These are phyloP conservation scores for Rhizopogon vinicolor DNA, from an alignment of 768 basidiomycete species.

Conservation along the genomic window DNA sequence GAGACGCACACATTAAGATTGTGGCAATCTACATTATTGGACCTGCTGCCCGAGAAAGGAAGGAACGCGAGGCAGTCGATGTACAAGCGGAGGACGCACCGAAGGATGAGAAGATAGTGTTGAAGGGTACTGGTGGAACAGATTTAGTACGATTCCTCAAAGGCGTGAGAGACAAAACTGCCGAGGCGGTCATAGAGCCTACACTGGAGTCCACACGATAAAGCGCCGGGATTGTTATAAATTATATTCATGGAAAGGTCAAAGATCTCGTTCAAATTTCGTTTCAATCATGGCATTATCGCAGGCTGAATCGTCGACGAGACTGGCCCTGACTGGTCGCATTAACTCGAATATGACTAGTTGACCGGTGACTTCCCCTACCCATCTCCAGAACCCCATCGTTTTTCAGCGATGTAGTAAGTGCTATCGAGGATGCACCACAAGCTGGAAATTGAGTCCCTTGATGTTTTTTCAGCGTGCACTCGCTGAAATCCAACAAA, in stretches of 20 bases:
- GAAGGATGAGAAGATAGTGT: slow-evolving; percentile 19
- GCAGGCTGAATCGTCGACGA: too few relatives aligned
- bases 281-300: too few relatives aligned
- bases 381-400: too few relatives aligned
- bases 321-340: too few relatives aligned
- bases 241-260: not conserved
- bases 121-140: slow-evolving; percentile 80
- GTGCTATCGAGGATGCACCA: too few relatives aligned
- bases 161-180: slow-evolving; percentile 64
- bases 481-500: not conserved
- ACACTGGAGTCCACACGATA: not conserved
- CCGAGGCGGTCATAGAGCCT: slow-evolving; percentile 31
- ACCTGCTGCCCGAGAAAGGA: slow-evolving; percentile 42
- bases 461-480: too few relatives aligned
- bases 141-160: slow-evolving; percentile 74
- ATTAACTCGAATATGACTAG: too few relatives aligned
- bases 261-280: not conserved
- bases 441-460: too few relatives aligned
- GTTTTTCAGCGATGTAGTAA: too few relatives aligned
- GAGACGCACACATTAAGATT: slow-evolving; percentile 75
- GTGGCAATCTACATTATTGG: slow-evolving; percentile 70
- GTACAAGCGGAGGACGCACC: slow-evolving; percentile 8
- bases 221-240: not conserved
- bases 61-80: slow-evolving; percentile 6
- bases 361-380: too few relatives aligned